Conservation (phyloP, 2,329 filamentous ascomycete genomes). For the Didymella sp. region DNA sequence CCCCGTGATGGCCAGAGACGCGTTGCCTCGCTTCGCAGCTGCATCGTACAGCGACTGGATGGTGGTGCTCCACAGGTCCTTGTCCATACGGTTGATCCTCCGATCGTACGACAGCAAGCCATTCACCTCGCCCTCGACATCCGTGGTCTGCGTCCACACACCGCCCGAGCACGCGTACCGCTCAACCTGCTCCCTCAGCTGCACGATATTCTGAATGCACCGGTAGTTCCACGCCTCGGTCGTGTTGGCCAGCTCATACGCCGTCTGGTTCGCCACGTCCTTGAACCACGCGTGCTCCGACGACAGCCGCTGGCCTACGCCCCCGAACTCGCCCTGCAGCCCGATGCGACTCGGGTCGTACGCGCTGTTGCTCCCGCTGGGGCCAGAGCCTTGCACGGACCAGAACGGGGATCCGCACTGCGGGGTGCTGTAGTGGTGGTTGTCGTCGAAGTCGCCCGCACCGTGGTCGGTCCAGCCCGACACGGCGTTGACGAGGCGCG, state of each 20-base stretch:
- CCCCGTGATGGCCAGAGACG: constrained; percentile 6
- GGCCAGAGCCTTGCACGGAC: constrained; percentile 61
- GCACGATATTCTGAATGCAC: constrained; percentile 59
- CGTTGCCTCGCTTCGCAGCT: constrained; percentile 22
- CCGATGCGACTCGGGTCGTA: constrained; percentile 65
- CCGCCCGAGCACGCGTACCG: constrained; percentile 69
- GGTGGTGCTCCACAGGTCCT: constrained; percentile 65
- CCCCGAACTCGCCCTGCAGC: constrained; percentile 75
- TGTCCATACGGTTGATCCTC: constrained; percentile 63
- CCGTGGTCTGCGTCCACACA: constrained; percentile 76
- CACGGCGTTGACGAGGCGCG: constrained; percentile 67
- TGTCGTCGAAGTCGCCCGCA: constrained; percentile 70
- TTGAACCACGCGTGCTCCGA: constrained; percentile 70
- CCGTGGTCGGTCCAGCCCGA: constrained; percentile 74
- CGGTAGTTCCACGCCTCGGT: constrained; percentile 72
- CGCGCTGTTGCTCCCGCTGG: constrained; percentile 52
- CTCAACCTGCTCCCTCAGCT: constrained; percentile 59
- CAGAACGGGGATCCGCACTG: constrained; percentile 76
- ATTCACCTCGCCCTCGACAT: constrained; percentile 78
- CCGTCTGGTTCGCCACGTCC: constrained; percentile 64
- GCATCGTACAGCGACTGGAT: constrained; percentile 67
- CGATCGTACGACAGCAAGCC: constrained; percentile 74
- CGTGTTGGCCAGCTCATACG: constrained; percentile 69
- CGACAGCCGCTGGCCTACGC: constrained; percentile 70
- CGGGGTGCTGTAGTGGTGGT: constrained; percentile 74